These are phyloP conservation scores for Irpex sp. DNA, from an alignment of 1,284 basidiomycete genomes.

Conservation along the genomic window DNA sequence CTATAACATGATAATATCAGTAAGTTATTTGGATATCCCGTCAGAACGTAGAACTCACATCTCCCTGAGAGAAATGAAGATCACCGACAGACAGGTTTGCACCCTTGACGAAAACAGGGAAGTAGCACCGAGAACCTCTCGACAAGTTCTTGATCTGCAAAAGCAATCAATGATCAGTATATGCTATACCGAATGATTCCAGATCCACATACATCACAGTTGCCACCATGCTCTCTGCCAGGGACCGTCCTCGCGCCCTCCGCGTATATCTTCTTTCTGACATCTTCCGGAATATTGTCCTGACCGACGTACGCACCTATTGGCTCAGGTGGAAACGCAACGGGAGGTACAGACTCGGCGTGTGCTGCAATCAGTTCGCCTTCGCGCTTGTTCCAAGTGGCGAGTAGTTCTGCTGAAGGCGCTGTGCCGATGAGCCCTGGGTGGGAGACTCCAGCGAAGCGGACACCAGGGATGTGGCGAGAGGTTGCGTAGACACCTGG, in stretches of 20 bases:
- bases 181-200: neutral
- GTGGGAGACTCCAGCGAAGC: conserved; percentile 76
- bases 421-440: conserved; percentile 77
- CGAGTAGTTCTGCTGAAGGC: conserved; percentile 68
- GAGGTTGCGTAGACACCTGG: conserved; percentile 64
- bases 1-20: conserved; percentile 27
- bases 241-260: conserved; percentile 78
- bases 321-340: conserved; percentile 62
- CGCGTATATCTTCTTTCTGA: conserved; percentile 51
- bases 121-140: conserved; percentile 68
- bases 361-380: conserved; percentile 59
- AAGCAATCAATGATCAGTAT: neutral
- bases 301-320: conserved; percentile 71
- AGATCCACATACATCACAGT: conserved; percentile 60
- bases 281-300: conserved; percentile 41
- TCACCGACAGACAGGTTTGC: conserved; percentile 80
- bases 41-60: conserved; percentile 39
- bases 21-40: neutral
- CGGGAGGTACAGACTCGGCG: conserved; percentile 51
- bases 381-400: conserved; percentile 74
- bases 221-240: conserved; percentile 79
- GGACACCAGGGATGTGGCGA: conserved; percentile 75
- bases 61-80: conserved; percentile 79
- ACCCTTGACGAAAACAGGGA: conserved; percentile 75
- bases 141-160: conserved; percentile 71